phyloP scores from a whole-genome alignment of 352 stramenopile genomes.

The Phytopythium mirpurense region DNA sequence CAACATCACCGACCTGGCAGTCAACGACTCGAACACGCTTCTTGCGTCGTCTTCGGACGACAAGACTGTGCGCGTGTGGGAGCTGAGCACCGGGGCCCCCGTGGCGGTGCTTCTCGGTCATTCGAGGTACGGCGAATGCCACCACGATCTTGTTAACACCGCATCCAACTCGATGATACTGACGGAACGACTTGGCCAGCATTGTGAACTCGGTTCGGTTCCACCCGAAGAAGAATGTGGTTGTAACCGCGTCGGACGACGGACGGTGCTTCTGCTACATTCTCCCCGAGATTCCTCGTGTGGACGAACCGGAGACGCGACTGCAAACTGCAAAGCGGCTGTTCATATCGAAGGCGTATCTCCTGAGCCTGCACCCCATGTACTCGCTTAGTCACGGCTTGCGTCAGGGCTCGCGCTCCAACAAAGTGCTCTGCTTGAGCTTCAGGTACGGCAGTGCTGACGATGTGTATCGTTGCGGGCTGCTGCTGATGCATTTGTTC shows the following conservation, averaged over 20 bases:
- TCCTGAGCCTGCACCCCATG: slow-evolving; percentile 74
- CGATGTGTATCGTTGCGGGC: not conserved
- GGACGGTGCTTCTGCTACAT: slow-evolving; percentile 90
- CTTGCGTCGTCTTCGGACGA: slow-evolving; percentile 86
- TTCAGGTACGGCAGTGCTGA: slow-evolving; percentile 26
- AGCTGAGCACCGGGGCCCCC: slow-evolving; percentile 74
- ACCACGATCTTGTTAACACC: not conserved
- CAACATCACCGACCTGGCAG: slow-evolving; percentile 88
- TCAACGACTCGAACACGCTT: slow-evolving; percentile 78
- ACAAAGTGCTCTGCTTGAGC: slow-evolving; percentile 68
- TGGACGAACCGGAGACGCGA: slow-evolving; percentile 55
- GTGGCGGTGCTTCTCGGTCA: slow-evolving; percentile 84
- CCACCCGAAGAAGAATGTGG: slow-evolving; percentile 78
- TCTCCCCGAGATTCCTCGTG: slow-evolving; percentile 59
- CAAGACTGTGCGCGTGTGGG: slow-evolving; percentile 87
- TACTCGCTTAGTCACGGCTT: slow-evolving; percentile 67
- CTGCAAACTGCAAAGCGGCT: slow-evolving; percentile 76
- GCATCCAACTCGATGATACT: not conserved
- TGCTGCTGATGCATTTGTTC: not conserved
- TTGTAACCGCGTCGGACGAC: slow-evolving; percentile 92
- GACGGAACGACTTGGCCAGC: slow-evolving; percentile 14
- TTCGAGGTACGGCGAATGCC: slow-evolving; percentile 44
- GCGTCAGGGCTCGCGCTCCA: slow-evolving; percentile 47
- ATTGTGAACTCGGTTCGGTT: slow-evolving; percentile 87
- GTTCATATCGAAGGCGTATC: slow-evolving; percentile 62